Percentiles rank a stretch among this genome's conserved stretches.
These are phyloP conservation scores for Mycena maculata DNA, from an alignment of 768 basidiomycete species.

Conservation along the genomic window DNA sequence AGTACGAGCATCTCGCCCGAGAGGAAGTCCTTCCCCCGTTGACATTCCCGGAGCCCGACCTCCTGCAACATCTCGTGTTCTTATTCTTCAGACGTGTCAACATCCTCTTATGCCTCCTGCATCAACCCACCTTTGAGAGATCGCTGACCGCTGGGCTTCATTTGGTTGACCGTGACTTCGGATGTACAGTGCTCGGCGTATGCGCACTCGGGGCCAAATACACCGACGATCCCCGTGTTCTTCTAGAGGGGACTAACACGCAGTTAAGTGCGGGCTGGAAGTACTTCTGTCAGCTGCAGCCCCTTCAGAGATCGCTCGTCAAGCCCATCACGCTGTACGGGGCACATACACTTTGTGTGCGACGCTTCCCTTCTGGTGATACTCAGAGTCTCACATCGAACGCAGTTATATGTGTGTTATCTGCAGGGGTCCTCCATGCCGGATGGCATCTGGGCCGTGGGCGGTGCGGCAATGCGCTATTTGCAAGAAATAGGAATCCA, in stretches of 20 bases:
- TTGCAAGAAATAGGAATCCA: constrained; percentile 72
- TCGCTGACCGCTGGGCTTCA: constrained; percentile 36
- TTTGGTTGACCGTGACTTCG: constrained; percentile 53
- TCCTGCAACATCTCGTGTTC: constrained; percentile 56
- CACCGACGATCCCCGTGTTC: constrained; percentile 54
- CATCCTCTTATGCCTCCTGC: background rate
- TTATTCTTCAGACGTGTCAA: constrained; percentile 60
- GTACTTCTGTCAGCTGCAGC: constrained; percentile 60
- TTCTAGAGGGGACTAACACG: constrained; percentile 36
- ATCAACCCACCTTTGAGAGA: too few relatives aligned
- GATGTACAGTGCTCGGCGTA: constrained; percentile 58
- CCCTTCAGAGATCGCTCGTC: constrained; percentile 60
- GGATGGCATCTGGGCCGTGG: constrained; percentile 63
- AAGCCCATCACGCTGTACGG: constrained; percentile 65
- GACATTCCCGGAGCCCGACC: constrained; percentile 49
- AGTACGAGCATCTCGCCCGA: too few relatives aligned
- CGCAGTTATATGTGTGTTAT: constrained; percentile 53
- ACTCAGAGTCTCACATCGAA: background rate
- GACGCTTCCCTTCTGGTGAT: constrained; percentile 6
- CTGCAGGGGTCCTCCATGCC: constrained; percentile 57
- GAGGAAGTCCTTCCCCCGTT: constrained; percentile 25
- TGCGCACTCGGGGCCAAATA: constrained; percentile 63
- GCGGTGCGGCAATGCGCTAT: constrained; percentile 69
- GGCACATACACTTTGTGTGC: constrained; percentile 62
- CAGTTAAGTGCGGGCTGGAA: constrained; percentile 55